Conservation (phyloP, 768 basidiomycete species). For the Boletus bicolor region DNA sequence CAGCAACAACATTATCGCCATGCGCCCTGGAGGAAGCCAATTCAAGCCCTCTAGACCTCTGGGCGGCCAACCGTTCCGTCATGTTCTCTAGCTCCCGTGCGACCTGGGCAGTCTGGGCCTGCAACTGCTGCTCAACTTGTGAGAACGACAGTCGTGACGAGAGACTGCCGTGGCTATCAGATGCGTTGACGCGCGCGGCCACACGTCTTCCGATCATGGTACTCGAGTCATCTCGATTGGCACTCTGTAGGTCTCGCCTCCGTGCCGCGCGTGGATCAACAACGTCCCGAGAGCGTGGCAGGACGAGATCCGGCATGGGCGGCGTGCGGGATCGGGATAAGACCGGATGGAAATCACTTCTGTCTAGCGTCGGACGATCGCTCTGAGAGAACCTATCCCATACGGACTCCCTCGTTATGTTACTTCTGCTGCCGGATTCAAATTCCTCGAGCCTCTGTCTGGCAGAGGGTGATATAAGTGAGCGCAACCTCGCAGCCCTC, state of each 20-base stretch:
- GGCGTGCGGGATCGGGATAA: conserved; percentile 27
- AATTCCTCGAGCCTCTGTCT: conserved; percentile 34
- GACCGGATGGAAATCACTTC: conserved; percentile 14
- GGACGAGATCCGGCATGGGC: conserved; percentile 29
- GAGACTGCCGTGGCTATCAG: conserved; percentile 18
- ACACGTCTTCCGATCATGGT: conserved; percentile 36
- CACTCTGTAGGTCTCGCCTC: conserved; percentile 21
- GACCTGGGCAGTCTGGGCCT: conserved; percentile 30
- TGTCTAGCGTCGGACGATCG: conserved; percentile 12
- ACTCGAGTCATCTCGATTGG: conserved; percentile 28
- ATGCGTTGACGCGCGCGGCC: conserved; percentile 27
- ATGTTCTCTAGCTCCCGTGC: conserved; percentile 33
- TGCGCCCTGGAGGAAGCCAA: conserved; percentile 15
- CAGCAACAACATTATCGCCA: neutral
- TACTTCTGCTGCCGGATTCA: conserved; percentile 16
- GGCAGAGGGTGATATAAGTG: conserved; percentile 29
- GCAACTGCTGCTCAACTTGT: conserved; percentile 29
- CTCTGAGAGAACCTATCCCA: conserved; percentile 23
- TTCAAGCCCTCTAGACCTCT: conserved; percentile 24
- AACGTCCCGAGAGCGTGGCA: conserved; percentile 16
- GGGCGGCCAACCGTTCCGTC: conserved; percentile 25
- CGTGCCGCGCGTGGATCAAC: conserved; percentile 15
- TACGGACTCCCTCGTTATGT: conserved; percentile 13
- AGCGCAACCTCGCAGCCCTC: conserved; percentile 28
- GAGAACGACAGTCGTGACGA: conserved; percentile 21